Base-by-base conservation (phyloP, 1,284 basidiomycete genomes). In the Boletus sp. region DNA sequence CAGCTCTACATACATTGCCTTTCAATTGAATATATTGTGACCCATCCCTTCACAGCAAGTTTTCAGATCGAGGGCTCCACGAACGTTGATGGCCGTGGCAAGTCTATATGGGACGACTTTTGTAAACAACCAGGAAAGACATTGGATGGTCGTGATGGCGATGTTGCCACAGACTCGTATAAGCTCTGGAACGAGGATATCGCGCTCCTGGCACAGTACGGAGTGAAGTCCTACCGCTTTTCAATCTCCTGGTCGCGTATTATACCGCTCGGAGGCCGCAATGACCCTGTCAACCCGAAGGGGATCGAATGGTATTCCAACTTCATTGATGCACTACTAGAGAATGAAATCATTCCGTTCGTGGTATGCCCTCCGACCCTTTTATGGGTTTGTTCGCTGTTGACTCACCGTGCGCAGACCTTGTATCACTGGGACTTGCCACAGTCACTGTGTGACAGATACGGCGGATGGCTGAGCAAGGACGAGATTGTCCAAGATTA, bases 81-180 rank as follows among this genome's bases (percentile, higher is more conserved):
- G 27, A 70, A 80, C 53, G 78, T 75, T 28, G 83, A 86, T 55
- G 83, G 83, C 14, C 84, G 87, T 57, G 84, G 85, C 1, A 83
- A 83, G 60, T 88, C 87, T 25, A 84, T 90, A 67, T 92, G 90
- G 90, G 90, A 92, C 71, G 83, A 83, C 57, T 92, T 90, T 74
- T 84, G 86, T 46, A 81, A 84, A 62, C 77, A 76, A 27, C 88
- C 88, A 0, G 88, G 88, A 56, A 85, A 84, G 73, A 89, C 86
- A 17, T 76, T 80, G 50, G 90, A 91, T 68, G 87, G 88, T 5
- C 75, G 82, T 31, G 81, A 85, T 62, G 89, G 89, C 4, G 87
- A 89, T 62, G 77, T 83, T 53, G 89, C 90, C 7, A 89, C 87
- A 25, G 87, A 90, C 74, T 90, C 89, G 11, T 88, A 87, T 76